A percentile compares a stretch with the other conserved stretches of the same genome.
phyloP scores from a whole-genome alignment of 257 asterid species.

The Fraxinus quadrangulata region DNA sequence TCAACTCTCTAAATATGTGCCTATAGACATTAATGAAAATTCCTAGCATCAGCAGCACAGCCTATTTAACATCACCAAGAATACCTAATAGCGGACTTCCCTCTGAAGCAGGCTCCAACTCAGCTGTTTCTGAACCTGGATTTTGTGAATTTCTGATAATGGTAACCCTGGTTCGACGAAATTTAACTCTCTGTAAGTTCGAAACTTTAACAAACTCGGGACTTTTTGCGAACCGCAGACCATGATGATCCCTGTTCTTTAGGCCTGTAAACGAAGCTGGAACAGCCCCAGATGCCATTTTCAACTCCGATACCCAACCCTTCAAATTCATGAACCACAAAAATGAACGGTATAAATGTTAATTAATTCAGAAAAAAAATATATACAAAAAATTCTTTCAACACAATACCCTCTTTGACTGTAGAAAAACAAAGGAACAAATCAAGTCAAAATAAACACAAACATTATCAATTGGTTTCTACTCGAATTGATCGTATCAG shows the following conservation, averaged over 20 bases:
- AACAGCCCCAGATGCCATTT: slow-evolving; percentile 90
- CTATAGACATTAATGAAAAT: neutral
- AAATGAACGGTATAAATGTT: slow-evolving; percentile 5
- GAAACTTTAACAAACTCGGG: slow-evolving; percentile 70
- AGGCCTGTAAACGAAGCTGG: slow-evolving; percentile 78
- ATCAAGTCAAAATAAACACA: neutral
- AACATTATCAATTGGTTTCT: slow-evolving; percentile 1
- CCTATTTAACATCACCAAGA: neutral
- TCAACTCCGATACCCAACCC: slow-evolving; percentile 27
- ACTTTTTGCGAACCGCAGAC: slow-evolving; percentile 61
- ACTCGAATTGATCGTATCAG: slow-evolving; percentile 8
- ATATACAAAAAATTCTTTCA: neutral
- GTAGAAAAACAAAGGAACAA: neutral
- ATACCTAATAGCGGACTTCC: slow-evolving; percentile 94
- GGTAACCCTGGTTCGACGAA: slow-evolving; percentile 59
- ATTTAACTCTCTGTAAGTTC: slow-evolving; percentile 64
- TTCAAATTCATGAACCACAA: slow-evolving; percentile 34
- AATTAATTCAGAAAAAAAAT: neutral
- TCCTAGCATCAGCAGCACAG: neutral
- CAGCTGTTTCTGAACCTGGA: slow-evolving; percentile 79
- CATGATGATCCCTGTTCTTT: slow-evolving; percentile 58
- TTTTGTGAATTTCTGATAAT: slow-evolving; percentile 64
- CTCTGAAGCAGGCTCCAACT: slow-evolving; percentile 88
- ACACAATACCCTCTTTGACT: neutral
- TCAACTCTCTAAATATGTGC: neutral